Conservation (phyloP, 306 rosid genomes). For the Dicorynia guianensis region DNA sequence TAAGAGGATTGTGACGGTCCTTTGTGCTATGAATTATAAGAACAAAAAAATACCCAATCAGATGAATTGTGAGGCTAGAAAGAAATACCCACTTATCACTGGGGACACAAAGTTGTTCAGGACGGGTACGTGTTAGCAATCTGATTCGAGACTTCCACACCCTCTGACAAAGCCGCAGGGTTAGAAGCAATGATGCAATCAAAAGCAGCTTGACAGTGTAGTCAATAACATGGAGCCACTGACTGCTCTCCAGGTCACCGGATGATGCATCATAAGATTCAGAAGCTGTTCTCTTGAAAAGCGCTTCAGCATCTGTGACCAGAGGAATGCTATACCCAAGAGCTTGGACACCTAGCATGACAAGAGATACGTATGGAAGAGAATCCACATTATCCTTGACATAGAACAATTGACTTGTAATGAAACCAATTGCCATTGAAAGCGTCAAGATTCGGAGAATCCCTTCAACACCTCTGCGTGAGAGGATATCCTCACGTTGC, state of each 20-base stretch:
- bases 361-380: background rate
- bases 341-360: background rate
- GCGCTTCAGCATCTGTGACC: constrained; percentile 66
- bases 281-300: constrained; percentile 65
- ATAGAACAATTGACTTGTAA: constrained; percentile 69
- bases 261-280: constrained; percentile 58
- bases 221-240: constrained; percentile 71
- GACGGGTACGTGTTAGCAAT: constrained; percentile 63
- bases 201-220: constrained; percentile 79
- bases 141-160: constrained; percentile 89
- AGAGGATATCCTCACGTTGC: background rate
- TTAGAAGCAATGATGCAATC: constrained; percentile 70
- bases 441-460: background rate
- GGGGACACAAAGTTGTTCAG: constrained; percentile 65
- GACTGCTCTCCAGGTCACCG: constrained; percentile 58
- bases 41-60: constrained; percentile 65
- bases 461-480: background rate
- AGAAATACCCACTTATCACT: constrained; percentile 75
- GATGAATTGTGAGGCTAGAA: constrained; percentile 57
- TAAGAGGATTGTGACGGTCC: constrained; percentile 50
- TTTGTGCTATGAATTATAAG: constrained; percentile 56
- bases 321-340: constrained; percentile 1
- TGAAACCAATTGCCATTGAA: background rate
- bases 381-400: background rate
- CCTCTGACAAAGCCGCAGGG: constrained; percentile 86